Base-by-base conservation (phyloP, 148 eudicot species). In the Rhododendron ferrugineum region DNA sequence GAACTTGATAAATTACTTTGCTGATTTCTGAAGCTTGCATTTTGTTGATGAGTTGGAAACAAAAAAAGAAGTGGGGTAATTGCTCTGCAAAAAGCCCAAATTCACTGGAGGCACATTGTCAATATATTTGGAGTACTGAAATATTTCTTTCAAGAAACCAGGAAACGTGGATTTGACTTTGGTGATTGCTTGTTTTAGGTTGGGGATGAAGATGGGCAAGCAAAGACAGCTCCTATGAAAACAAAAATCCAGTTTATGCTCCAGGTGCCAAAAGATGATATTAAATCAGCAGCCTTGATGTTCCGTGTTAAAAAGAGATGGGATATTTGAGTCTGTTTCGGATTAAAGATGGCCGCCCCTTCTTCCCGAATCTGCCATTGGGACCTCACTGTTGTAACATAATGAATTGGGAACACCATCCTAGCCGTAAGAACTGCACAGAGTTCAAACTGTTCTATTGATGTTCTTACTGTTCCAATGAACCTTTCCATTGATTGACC, bases 271-370 rank as follows among this genome's bases (percentile, higher is more conserved):
- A 97, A 91, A 89, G 96, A 96, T 86, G 95, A 96, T 87, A 90
- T 96, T 50, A 93, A 88, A 88, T 86, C 97, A 18, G 92, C 99
- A 11, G 92, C 87, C 86, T 86, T 96, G 86, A 92, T 96, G 97
- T 95, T 96, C 83, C 94, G 98, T 60, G 97, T 95, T 68, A 96
- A 96, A 87, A 96, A 96, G 93, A 92, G 99, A 85, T 96, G 98
- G 97, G 99, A 96, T 88, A 87, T 96, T 82, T 96, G 91, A 91
- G 78, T 37, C 76, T 80, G 44, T 37, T 60, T 78, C 6, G 9
- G 18, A 2, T 60, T 28, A 32, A 36, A 6, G 40, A 28, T 11
- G 68, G n/a, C 66, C 34, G 36, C 30, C 73, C 6, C 60, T 80
- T 34, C 70, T 9, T 36, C 13, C 78, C 23, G 1, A 11, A 30